These are phyloP conservation scores for Metschnikowia aberdeeniae DNA, from an alignment of 805 yeast genomes.

Conservation along the genomic window DNA sequence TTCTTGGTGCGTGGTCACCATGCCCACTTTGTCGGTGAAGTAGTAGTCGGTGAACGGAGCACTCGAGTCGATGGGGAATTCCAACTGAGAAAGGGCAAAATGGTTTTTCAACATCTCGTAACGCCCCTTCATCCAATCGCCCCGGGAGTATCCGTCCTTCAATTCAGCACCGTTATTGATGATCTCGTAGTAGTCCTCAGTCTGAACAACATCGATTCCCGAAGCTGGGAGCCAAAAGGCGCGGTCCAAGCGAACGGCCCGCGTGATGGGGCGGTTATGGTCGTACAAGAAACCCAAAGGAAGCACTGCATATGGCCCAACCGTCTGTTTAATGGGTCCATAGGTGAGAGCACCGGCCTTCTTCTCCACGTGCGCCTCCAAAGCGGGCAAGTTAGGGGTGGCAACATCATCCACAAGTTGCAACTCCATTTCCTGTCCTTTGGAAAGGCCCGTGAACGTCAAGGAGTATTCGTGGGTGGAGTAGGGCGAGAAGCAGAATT, in stretches of 20 bases:
- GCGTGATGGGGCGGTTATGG: slow-evolving; percentile 61
- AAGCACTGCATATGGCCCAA: slow-evolving; percentile 44
- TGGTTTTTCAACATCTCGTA: slow-evolving; percentile 44
- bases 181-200: slow-evolving; percentile 84
- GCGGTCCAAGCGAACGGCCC: slow-evolving; percentile 58
- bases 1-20: slow-evolving; percentile 71
- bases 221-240: slow-evolving; percentile 84
- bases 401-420: slow-evolving; percentile 16
- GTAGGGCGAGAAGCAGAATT: slow-evolving; percentile 61
- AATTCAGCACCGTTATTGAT: slow-evolving; percentile 72
- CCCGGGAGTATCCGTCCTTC: slow-evolving; percentile 69
- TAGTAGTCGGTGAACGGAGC: slow-evolving; percentile 52
- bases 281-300: slow-evolving; percentile 59
- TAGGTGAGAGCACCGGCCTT: slow-evolving; percentile 41
- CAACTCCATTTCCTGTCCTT: slow-evolving; percentile 45
- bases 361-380: slow-evolving; percentile 36
- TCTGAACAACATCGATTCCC: slow-evolving; percentile 63
- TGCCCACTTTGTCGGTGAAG: slow-evolving; percentile 87
- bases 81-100: slow-evolving; percentile 59
- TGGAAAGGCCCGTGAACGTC: slow-evolving; percentile 40
- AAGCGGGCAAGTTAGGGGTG: slow-evolving; percentile 24
- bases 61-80: slow-evolving; percentile 43
- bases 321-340: slow-evolving; percentile 47
- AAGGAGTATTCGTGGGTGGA: slow-evolving; percentile 46
- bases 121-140: slow-evolving; percentile 65